A percentile compares a stretch with the other conserved stretches of the same genome.
These are phyloP conservation scores for Naematelia encephala DNA, from an alignment of 768 basidiomycete genomes.

Conservation along the genomic window DNA sequence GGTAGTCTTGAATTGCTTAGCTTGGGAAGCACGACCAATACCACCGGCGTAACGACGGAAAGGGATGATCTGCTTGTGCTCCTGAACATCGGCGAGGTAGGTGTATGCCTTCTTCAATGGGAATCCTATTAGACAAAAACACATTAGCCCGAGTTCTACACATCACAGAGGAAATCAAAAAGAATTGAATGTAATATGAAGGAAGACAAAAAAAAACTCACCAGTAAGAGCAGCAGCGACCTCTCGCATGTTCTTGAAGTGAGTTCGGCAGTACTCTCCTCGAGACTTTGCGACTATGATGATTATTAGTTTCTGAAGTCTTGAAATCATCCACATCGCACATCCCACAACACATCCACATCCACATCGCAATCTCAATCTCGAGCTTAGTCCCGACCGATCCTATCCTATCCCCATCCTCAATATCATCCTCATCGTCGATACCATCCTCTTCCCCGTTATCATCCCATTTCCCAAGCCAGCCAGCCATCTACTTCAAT, in stretches of 20 bases:
- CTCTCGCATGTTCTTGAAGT: constrained; percentile 99
- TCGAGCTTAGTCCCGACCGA: constrained; percentile 1
- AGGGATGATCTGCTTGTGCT: constrained; percentile 95
- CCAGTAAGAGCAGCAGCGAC: constrained; percentile 91
- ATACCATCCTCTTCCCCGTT: neutral
- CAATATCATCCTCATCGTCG: no score
- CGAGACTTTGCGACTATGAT: constrained; percentile 76
- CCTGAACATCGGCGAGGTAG: constrained; percentile 88
- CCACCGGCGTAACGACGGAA: constrained; percentile 94
- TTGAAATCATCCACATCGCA: no score
- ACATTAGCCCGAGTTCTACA: no score
- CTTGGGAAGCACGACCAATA: constrained; percentile 90
- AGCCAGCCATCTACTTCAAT: neutral
- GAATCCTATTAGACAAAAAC: no score
- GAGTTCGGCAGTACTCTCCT: constrained; percentile 96
- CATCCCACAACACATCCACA: no score
- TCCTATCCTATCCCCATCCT: neutral
- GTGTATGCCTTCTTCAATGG: constrained; percentile 90
- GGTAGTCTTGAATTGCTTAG: constrained; percentile 92
- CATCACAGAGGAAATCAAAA: no score
- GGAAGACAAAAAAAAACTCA: constrained; percentile 50
- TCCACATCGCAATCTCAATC: neutral
- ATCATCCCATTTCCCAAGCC: neutral
- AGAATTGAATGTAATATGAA: neutral
- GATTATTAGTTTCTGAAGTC: no score